Evolutionary conservation across 2,329 filamentous ascomycete genomes (phyloP).

Genomic region (Penicillium frequentans): DNA sequence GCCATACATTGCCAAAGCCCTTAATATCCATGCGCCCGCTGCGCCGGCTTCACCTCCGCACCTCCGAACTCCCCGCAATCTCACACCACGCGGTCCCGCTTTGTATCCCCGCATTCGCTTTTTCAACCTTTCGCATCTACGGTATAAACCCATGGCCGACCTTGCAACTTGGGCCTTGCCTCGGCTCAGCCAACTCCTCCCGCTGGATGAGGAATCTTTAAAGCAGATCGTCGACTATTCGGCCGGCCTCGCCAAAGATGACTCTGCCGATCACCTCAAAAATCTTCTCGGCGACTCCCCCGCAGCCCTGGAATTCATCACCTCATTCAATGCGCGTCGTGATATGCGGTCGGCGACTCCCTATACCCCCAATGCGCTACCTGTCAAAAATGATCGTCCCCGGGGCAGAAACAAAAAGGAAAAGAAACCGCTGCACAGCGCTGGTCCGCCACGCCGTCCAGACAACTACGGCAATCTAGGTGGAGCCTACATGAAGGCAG

Average conservation of each 20-base stretch:
- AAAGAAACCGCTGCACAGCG: conserved; percentile 60
- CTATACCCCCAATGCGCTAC: conserved; percentile 2
- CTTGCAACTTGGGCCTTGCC: conserved; percentile 60
- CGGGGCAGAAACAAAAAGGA: conserved; percentile 54
- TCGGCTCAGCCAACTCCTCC: conserved; percentile 76
- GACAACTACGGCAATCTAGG: conserved; percentile 63
- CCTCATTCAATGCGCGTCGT: conserved; percentile 70
- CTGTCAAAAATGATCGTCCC: conserved; percentile 10
- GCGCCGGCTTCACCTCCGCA: background rate
- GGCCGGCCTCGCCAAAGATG: conserved; percentile 70
- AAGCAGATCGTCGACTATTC: conserved; percentile 83
- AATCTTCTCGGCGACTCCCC: conserved; percentile 86
- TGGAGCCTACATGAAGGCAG: conserved; percentile 75
- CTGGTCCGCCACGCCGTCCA: conserved; percentile 62
- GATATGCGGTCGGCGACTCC: conserved; percentile 28
- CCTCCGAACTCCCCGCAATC: background rate
- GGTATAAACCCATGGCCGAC: conserved; percentile 9
- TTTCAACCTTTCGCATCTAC: background rate
- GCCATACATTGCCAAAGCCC: background rate
- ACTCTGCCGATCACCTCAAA: conserved; percentile 80
- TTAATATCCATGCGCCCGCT: background rate
- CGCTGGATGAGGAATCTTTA: conserved; percentile 80
- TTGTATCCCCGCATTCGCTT: background rate
- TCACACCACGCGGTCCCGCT: background rate
- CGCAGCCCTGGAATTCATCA: conserved; percentile 69